A percentile compares a stretch with the other conserved stretches of the same genome.
Evolutionary conservation across 345 rosid species (phyloP).

Genomic region (Adansonia digitata): DNA sequence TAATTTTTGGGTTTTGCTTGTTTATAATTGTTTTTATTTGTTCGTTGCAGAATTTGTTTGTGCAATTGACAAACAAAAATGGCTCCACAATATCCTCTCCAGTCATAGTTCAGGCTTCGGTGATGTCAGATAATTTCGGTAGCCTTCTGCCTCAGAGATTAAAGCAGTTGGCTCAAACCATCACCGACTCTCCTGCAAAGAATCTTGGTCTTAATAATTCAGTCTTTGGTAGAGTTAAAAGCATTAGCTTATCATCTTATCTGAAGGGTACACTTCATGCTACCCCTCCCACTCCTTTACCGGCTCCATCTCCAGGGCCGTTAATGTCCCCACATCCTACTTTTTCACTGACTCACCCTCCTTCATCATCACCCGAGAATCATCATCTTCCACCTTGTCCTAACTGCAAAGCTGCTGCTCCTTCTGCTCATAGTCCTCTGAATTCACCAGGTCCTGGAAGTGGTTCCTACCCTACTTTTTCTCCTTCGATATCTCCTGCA

Average conservation of each 20-base stretch:
- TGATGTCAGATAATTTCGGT: conserved; percentile 42
- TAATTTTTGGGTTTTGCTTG: not conserved
- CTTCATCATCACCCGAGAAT: conserved; percentile 25
- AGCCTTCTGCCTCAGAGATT: conserved; percentile 51
- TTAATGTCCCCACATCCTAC: conserved; percentile 22
- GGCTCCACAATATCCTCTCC: conserved; percentile 69
- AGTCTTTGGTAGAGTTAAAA: conserved; percentile 69
- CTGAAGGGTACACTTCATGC: conserved; percentile 31
- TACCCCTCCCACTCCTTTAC: conserved; percentile 40
- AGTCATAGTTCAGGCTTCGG: conserved; percentile 41
- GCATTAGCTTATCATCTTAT: conserved; percentile 52
- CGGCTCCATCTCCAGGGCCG: conserved; percentile 45
- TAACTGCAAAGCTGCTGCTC: conserved; percentile 12
- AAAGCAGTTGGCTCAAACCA: conserved; percentile 58
- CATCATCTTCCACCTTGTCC: conserved; percentile 17
- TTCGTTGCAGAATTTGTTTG: conserved; percentile 16
- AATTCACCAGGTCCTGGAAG: conserved; percentile 15
- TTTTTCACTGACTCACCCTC: conserved; percentile 26
- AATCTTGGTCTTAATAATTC: conserved; percentile 83
- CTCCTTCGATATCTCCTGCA: conserved; percentile 19
- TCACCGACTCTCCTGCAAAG: conserved; percentile 32
- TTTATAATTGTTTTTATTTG: not conserved
- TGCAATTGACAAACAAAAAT: conserved; percentile 44
- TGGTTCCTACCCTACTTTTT: conserved; percentile 9
- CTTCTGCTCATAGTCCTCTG: not conserved